Base-by-base conservation (phyloP, 331 rosid species). In the Cydonia oblonga region DNA sequence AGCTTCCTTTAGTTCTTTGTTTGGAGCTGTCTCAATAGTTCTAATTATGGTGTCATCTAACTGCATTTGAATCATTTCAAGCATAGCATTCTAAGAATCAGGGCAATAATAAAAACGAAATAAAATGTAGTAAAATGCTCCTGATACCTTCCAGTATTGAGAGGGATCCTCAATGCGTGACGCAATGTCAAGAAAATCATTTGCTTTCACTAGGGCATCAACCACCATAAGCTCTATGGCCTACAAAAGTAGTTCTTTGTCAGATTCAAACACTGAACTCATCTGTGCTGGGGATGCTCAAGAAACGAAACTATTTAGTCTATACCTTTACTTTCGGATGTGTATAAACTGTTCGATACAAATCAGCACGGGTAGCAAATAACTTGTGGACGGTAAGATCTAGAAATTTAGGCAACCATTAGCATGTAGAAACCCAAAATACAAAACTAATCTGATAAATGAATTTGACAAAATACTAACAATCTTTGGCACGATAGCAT, bases 261-360 rank as follows among this genome's bases (percentile, higher is more conserved):
- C 23, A 62, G 68, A 70, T 75, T n/a, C 49, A 69, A 70, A 54
- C n/a, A 1, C 29, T 32, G 25, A 51, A 25, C 32, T 16, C 20
- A 35, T 75, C 40, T 63, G 38, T 46, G 28, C 58, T 60, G 68
- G 68, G 77, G 54, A 71, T 52, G 58, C 32, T 71, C 32, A 77
- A 54, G 23, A 51, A 64, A 33, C 38, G 23, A 51, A 64, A 33
- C 38, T 38, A 35, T 56, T 5, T 8, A 5, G 22, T 42, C 33
- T 62, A 35, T 78, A 93, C 98, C 97, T 87, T 88, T 42, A 93
- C 98, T 93, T 93, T 93, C 29, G 98, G 84, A 80, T 93, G 98
- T 8, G 75, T 84, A 83, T 93, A 93, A 70, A 89, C 98, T 29
- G 96, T 93, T 80, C 97, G 92, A 78, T 87, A 82, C 76, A 93